These are phyloP conservation scores for Saccharomycopsis hybrid DNA, from an alignment of 1,139 yeast species.

Conservation along the genomic window DNA sequence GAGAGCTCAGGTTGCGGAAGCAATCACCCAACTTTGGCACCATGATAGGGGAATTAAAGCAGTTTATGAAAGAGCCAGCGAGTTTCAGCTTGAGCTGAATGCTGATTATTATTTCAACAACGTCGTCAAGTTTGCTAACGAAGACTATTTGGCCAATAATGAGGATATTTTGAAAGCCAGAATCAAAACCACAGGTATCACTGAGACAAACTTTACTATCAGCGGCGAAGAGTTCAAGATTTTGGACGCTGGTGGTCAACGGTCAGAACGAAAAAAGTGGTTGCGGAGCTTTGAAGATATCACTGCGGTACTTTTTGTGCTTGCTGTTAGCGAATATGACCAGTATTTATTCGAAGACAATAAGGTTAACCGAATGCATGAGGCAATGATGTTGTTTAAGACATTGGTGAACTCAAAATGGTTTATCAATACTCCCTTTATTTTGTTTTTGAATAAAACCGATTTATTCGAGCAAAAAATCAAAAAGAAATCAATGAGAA, in stretches of 20 bases:
- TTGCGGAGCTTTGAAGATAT: constrained; percentile 93
- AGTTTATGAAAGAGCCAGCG: constrained; percentile 55
- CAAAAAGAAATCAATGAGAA: constrained; percentile 51
- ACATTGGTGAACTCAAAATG: constrained; percentile 88
- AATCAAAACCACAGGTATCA: constrained; percentile 88
- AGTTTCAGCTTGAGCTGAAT: constrained; percentile 82
- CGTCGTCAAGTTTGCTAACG: constrained; percentile 52
- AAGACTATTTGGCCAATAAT: constrained; percentile 62
- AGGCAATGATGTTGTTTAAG: constrained; percentile 77
- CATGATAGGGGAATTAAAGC: constrained; percentile 54
- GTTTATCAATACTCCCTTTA: constrained; percentile 83
- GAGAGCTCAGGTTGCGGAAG: constrained; percentile 37
- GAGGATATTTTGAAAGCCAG: constrained; percentile 81
- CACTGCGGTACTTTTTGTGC: constrained; percentile 82
- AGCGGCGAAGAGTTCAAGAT: constrained; percentile 70
- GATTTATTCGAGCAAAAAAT: constrained; percentile 86
- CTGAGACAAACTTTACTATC: constrained; percentile 73
- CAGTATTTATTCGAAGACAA: constrained; percentile 79
- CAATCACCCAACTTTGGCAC: constrained; percentile 34
- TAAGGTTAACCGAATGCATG: constrained; percentile 75
- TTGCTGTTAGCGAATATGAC: constrained; percentile 84
- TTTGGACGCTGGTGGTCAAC: constrained; percentile 92
- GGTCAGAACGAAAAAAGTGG: constrained; percentile 93
- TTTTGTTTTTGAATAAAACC: constrained; percentile 79
- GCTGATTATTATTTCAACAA: constrained; percentile 74